Conservation (phyloP, 805 yeast genomes). For the Ogataea trehalophila region DNA sequence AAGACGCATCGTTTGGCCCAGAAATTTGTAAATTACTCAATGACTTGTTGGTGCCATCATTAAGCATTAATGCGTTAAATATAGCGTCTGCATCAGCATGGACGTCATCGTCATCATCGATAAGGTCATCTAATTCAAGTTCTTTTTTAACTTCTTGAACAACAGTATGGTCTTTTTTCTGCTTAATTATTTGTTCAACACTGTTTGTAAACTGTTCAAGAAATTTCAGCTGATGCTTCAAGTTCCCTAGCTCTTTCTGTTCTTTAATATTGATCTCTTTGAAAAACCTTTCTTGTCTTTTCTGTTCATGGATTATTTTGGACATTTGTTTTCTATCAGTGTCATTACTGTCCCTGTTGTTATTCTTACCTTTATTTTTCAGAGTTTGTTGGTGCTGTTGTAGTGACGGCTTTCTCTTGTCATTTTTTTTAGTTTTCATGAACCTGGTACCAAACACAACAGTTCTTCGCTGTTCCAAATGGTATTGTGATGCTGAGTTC, state of each 20-base stretch:
- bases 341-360: too few relatives aligned
- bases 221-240: conserved; percentile 21
- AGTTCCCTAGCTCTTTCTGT: conserved; percentile 23
- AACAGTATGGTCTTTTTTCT: conserved; percentile 14
- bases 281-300: neutral
- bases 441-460: conserved; percentile 4
- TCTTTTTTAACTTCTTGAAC: conserved; percentile 10
- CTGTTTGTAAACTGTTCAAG: conserved; percentile 29
- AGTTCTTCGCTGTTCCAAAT: neutral
- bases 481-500: too few relatives aligned
- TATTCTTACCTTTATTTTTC: too few relatives aligned
- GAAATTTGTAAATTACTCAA: too few relatives aligned
- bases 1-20: too few relatives aligned
- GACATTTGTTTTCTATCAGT: too few relatives aligned
- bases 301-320: too few relatives aligned
- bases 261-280: conserved; percentile 15
- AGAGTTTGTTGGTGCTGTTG: too few relatives aligned
- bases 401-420: too few relatives aligned
- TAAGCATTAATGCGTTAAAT: conserved; percentile 21
- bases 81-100: conserved; percentile 27
- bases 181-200: conserved; percentile 20
- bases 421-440: neutral
- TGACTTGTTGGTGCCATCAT: conserved; percentile 8
- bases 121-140: conserved; percentile 17
- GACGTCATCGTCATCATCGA: conserved; percentile 11